Base-by-base conservation (phyloP, 495 filamentous ascomycete genomes). In the Halenospora varia region DNA sequence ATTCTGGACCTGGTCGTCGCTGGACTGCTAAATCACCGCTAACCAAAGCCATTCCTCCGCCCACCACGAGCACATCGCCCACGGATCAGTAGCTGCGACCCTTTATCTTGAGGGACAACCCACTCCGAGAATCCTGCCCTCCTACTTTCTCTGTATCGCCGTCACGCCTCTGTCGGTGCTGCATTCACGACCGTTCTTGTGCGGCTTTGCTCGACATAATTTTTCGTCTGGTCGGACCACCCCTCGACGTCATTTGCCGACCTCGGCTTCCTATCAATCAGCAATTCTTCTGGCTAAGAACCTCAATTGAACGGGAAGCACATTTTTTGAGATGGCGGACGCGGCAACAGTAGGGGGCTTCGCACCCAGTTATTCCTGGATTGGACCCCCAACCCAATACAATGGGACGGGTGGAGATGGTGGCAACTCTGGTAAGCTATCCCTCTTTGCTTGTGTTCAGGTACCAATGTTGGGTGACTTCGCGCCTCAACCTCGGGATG, bases 371-470 rank as follows among this genome's bases (percentile, higher is more conserved):
- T 92, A 95, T 77, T 82, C 89, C 68, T 92, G 89, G 87, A 75
- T 87, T 51, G 91, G 92, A 51, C 74, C 90, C 25, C 91, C 92
- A 11, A 70, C 85, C 35, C 65, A 71, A 52, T 96, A 90, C 77
- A 88, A 88, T 69, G 82, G 88, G 66, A 92, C 91, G 40, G 82
- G 88, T n/a, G 72, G 78, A 40, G 71, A 79, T 53, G 92, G 92
- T 56, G 92, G 92, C 64, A 76, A 96, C 77, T 90, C 90, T 48
- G 78, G 92, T 96, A 85, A 65, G 89, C 82, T 19, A 42, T 51
- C 49, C 23, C 59, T 48, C 51, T 22, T 40, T 23, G 11, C 40
- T 35, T 29, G 53, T 61, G 59, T 53, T 59, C 23, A 6, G n/a
- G n/a, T n/a, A n/a, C n/a, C n/a, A n/a, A n/a, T n/a, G n/a, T n/a